These are phyloP conservation scores for Rhododendron vialii DNA, from an alignment of 148 eudicot genomes.

Conservation along the genomic window DNA sequence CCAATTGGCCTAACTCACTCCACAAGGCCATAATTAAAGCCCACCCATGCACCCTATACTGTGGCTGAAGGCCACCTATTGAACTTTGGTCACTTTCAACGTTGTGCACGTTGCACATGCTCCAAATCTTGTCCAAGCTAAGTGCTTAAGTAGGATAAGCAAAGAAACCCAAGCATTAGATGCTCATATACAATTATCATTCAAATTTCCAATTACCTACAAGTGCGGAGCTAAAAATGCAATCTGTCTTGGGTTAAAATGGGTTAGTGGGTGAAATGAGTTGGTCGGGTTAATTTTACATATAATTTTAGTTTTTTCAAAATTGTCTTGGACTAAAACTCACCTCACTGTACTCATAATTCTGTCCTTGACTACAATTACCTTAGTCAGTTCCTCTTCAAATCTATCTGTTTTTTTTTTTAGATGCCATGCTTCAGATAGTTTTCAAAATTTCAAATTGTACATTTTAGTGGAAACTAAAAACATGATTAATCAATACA, in stretches of 20 bases:
- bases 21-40: neutral
- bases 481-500: neutral
- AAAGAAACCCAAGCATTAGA: neutral
- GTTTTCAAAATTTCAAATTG: neutral
- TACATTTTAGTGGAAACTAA: neutral
- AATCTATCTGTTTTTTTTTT: neutral
- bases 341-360: too few relatives aligned
- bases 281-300: too few relatives aligned
- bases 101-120: neutral
- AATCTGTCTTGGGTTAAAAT: too few relatives aligned
- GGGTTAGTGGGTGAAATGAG: too few relatives aligned
- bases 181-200: neutral
- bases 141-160: neutral
- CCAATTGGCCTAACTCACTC: neutral
- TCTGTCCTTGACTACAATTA: neutral
- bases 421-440: neutral
- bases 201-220: neutral
- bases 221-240: neutral
- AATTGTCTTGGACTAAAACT: too few relatives aligned
- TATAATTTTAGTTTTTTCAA: too few relatives aligned
- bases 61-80: neutral
- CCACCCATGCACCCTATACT: neutral
- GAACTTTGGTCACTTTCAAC: neutral
- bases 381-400: neutral
- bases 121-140: neutral